Percentiles rank a stretch among this genome's conserved stretches.
Evolutionary conservation across 2,329 filamentous ascomycete species (phyloP).

Genomic region (Lasiodiplodia sp.): DNA sequence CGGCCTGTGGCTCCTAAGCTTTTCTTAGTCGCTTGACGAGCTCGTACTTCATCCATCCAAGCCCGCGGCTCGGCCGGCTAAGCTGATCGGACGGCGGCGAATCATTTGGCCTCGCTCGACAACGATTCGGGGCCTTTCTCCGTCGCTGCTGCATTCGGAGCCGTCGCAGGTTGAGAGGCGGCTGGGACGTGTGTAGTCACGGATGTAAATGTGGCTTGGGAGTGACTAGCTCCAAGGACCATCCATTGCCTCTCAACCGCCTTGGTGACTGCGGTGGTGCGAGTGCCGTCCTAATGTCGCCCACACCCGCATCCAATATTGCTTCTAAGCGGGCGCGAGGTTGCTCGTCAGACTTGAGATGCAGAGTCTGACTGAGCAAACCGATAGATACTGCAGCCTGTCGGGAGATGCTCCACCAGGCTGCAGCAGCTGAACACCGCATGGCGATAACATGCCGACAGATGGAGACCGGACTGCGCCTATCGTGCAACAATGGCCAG

Average conservation of each 20-base stretch:
- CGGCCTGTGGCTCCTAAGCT: slow-evolving; percentile 25
- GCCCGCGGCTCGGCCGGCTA: slow-evolving; percentile 25
- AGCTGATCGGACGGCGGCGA: slow-evolving; percentile 20
- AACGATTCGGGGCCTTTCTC: neutral
- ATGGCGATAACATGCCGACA: slow-evolving; percentile 13
- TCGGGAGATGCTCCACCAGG: slow-evolving; percentile 18
- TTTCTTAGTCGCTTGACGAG: slow-evolving; percentile 24
- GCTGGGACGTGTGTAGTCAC: slow-evolving; percentile 4
- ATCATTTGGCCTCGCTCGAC: neutral
- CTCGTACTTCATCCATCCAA: slow-evolving; percentile 24
- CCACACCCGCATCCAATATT: slow-evolving; percentile 13
- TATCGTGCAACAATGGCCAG: slow-evolving; percentile 21
- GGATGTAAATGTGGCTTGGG: slow-evolving; percentile 3
- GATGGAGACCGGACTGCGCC: neutral
- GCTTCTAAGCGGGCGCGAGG: neutral
- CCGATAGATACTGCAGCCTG: slow-evolving; percentile 24
- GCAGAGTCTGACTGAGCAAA: slow-evolving; percentile 19
- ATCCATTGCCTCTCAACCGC: neutral
- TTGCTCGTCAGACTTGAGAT: slow-evolving; percentile 26
- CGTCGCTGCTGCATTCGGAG: neutral
- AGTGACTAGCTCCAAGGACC: neutral
- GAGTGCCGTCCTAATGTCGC: neutral
- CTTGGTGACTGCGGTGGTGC: neutral
- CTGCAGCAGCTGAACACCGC: slow-evolving; percentile 20
- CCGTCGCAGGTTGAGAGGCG: slow-evolving; percentile 4